Conservation (phyloP, 2,329 filamentous ascomycete species). For the Neonectria magnoliae region DNA sequence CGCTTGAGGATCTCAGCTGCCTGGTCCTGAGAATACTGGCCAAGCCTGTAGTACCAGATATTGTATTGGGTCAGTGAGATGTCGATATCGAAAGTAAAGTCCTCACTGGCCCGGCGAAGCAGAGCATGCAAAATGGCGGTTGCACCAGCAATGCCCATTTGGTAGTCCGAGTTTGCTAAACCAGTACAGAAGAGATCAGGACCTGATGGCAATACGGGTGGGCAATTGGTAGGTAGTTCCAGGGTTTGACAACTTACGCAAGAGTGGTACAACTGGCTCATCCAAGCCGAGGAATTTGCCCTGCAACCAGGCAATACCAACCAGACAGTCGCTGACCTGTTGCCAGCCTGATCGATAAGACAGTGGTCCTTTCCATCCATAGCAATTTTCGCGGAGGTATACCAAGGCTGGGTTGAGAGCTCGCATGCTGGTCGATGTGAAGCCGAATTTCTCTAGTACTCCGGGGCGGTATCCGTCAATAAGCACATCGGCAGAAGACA, state of each 20-base stretch:
- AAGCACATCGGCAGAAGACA: constrained; percentile 60
- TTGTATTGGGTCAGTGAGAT: constrained; percentile 37
- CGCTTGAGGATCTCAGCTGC: too few species aligned
- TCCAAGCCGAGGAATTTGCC: constrained; percentile 36
- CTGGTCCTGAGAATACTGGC: constrained; percentile 22
- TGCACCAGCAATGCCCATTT: constrained; percentile 30
- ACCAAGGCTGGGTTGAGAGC: constrained; percentile 37
- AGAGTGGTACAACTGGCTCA: constrained; percentile 48
- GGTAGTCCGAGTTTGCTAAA: constrained; percentile 32
- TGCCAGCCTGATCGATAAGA: constrained; percentile 61
- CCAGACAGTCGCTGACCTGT: constrained; percentile 54
- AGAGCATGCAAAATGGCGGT: constrained; percentile 24
- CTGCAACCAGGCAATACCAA: neutral
- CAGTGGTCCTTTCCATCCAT: too few species aligned
- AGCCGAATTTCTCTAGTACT: constrained; percentile 58
- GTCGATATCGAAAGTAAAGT: constrained; percentile 30
- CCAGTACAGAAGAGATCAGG: too few species aligned
- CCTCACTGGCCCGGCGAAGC: neutral
- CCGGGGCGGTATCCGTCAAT: constrained; percentile 61
- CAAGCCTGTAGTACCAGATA: constrained; percentile 32
- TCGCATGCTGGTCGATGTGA: constrained; percentile 42
- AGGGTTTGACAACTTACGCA: constrained; percentile 19
- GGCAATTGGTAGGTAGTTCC: too few species aligned
- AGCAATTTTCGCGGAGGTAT: too few species aligned
- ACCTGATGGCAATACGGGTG: too few species aligned